Base-by-base conservation (phyloP, 352 stramenopile genomes). In the Plasmopara muralis region DNA sequence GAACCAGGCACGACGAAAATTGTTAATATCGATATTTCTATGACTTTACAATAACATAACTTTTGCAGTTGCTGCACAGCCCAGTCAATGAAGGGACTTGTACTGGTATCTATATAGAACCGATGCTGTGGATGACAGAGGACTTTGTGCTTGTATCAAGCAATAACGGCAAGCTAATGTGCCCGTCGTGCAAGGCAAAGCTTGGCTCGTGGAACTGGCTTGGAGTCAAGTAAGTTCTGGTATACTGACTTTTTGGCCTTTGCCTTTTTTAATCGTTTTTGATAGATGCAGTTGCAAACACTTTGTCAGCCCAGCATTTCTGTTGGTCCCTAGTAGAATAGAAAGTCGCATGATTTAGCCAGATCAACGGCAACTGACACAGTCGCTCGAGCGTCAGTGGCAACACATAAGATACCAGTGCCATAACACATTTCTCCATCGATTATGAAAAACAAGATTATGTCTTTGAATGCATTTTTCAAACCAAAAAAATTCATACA, bases 121-220 rank as follows among this genome's bases (percentile, higher is more conserved):
- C 77, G 0, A 74, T 91, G 62, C 38, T 70, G 38, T 91, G 80
- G 80, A 91, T 91, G 80, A 53, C 47, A 6, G 57, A 40, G 13
- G 43, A 57, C 0, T 14, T 40, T 0, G 47, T 47, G 5, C 73
- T 87, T 28, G 35, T 61, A 13, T 52, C 55, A 20, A 58, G 47
- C 33, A 78, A 77, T 28, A 58, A 81, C 20, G 80, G 80, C 28
- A 91, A 89, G 40, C 40, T 91, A 8, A 48, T 59, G 8, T 91
- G 80, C 53, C 79, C 79, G 13, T 73, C 74, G 10, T 90, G 80
- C 54, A 74, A 68, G 6, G 59, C 77, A 10, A 91, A 91, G 45
- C 63, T 91, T 49, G 80, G 80, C n/a, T 76, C 74, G 20, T 91
- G 74, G 73, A 82, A 75, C 50, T 91, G 80, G 80, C 75, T 76